Percentiles rank a stretch among this genome's conserved stretches.
Evolutionary conservation across 352 stramenopile genomes (phyloP).

Genomic region (Thalassiosira pacifica): DNA sequence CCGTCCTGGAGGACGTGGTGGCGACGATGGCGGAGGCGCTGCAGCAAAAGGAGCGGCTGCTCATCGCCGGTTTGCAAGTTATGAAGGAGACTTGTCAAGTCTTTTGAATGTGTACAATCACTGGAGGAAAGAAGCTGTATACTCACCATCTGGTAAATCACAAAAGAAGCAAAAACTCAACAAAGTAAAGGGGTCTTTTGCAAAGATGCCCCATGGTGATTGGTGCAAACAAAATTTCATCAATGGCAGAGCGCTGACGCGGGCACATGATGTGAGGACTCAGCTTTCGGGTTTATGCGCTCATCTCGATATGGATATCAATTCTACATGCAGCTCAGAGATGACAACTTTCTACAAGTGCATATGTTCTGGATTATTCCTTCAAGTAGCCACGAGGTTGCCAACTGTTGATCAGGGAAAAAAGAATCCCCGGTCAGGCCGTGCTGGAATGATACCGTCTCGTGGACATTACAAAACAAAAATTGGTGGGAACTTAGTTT

Average conservation of each 20-base stretch:
- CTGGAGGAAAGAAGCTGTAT: conserved; percentile 82
- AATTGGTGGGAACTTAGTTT: conserved; percentile 70
- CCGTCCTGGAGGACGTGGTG: conserved; percentile 57
- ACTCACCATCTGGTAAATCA: conserved; percentile 30
- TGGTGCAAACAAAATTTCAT: conserved; percentile 84
- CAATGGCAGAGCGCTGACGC: conserved; percentile 70
- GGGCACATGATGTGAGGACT: conserved; percentile 75
- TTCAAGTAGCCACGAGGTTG: conserved; percentile 80
- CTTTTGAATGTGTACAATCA: conserved; percentile 80
- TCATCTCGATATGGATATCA: conserved; percentile 72
- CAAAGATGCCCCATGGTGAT: conserved; percentile 67
- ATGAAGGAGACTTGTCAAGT: conserved; percentile 82
- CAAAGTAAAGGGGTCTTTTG: conserved; percentile 33
- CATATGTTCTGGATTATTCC: conserved; percentile 77
- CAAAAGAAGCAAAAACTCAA: conserved; percentile 53
- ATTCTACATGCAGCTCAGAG: conserved; percentile 69
- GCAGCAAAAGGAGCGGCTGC: conserved; percentile 64
- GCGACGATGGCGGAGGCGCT: conserved; percentile 45
- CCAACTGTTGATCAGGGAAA: conserved; percentile 39
- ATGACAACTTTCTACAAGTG: conserved; percentile 77
- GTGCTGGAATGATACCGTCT: conserved; percentile 56
- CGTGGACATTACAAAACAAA: conserved; percentile 80
- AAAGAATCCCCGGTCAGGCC: conserved; percentile 22
- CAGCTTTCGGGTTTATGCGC: conserved; percentile 74
- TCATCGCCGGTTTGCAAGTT: conserved; percentile 77